Base-by-base conservation (phyloP, 345 rosid genomes). In the Excoecaria cochinchinensis region DNA sequence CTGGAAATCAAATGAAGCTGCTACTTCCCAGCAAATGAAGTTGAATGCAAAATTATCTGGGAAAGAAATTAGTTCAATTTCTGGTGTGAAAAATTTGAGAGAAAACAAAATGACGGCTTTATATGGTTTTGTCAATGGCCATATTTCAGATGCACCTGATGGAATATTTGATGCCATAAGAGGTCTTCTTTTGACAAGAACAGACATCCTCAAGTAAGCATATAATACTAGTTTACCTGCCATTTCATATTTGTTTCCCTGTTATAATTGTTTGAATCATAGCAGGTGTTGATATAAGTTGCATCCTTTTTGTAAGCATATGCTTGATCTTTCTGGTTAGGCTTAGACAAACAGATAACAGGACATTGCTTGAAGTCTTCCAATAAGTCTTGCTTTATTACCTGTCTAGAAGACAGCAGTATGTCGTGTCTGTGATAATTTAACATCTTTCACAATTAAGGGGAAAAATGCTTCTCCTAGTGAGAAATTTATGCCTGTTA, bases 131-230 rank as follows among this genome's bases (percentile, higher is more conserved):
- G 15, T 63, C 16, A 47, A 31, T 22, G 67, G 48, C 75, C 79
- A 76, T 56, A 46, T 64, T 61, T 74, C 81, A 44, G 85, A 88
- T 51, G 68, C 73, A 24, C 97, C 90, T 15, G 82, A 81, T 69
- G 85, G 74, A 8, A 86, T 86, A 77, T 87, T 87, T 79, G 83
- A 90, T 21, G 87, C 85, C 6, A 77, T 93, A 78, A 88, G 79
- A 84, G 63, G 82, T 69, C 92, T 95, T 71, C 93, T 85, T 8
- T 77, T 95, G 73, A 90, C 98, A 53, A 87, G 98, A 68, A 76
- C 89, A 38, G 86, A 87, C 74, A 82, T 91, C 74, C 83, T 88
- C 77, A 90, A 88, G 99, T 95, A 86, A 90, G 91, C 81, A 44
- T 13, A 69, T 67, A 73, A 50, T 76, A 46, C 16, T 62, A 51